Evolutionary conservation across 176 grass and related monocot genomes (phyloP), one percentile per base, ranked within the genome.

Genomic region (Canna indica): DNA sequence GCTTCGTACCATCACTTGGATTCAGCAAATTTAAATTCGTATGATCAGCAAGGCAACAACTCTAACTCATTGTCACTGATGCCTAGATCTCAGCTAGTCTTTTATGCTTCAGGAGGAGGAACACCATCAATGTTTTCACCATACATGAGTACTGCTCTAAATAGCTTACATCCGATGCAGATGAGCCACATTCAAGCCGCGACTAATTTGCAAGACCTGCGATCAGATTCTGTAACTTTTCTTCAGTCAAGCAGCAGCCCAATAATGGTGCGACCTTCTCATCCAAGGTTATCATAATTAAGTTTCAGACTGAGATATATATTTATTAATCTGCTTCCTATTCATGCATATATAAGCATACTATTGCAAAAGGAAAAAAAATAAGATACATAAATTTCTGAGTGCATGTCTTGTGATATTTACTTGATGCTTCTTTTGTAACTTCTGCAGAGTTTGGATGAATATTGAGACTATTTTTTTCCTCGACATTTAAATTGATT

Each of bases 1-100:
- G 41, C 5, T 44, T 44, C 41, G 5, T 72, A 25, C 47, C 20
- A 64, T 33, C 60, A 64, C 47, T 15, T 54, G 45, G 46, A 32
- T 24, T 32, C 16, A 7, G 28, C 12, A 54, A 31, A 54, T 54
- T 24, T 44, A 33, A 71, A 54, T 33, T 27, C 69, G 10, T 29
- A 33, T 9, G 28, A 29, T 1, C 24, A 48, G 8, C 70, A 72
- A 25, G 5, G 70, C 33, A 35, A 13, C 47, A 5, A 47, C 56
- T 58, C 48, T 58, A 17, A 25, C 1, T 54, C 28, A 28, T 31
- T 57, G 70, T 15, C 33, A 24, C 30, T 15, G 15, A 10, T 56
- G 16, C 28, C 70, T 25, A 18, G 30, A 38, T 72, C 70, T 36
- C 70, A 72, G 22, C 31, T 72, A 28, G 70, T 39, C 47, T 72